Evolutionary conservation across 2,329 filamentous ascomycete genomes (phyloP), one percentile per base, ranked within the genome.

Genomic region (Paecilomyces niveus): DNA sequence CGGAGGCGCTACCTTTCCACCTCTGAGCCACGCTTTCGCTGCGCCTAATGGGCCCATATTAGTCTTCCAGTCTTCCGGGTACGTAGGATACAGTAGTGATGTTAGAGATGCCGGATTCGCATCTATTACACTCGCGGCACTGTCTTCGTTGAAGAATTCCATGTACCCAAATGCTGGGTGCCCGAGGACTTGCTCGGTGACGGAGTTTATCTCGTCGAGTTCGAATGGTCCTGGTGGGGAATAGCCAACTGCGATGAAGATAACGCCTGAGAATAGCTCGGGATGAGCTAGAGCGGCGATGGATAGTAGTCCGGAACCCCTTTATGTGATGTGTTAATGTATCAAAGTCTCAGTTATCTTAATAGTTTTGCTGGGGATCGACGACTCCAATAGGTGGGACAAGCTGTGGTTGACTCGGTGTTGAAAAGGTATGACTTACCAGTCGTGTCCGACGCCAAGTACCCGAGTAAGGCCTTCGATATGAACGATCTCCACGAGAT

Each of bases 401-500:
- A n/a, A n/a, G n/a, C n/a, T n/a, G n/a, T n/a, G n/a, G n/a, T n/a
- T n/a, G n/a, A n/a, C n/a, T n/a, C n/a, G n/a, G n/a, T n/a, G n/a
- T n/a, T n/a, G n/a, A n/a, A n/a, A n/a, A n/a, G n/a, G n/a, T n/a
- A n/a, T n/a, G n/a, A 39, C 24, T 33, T 49, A 59, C 54, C 58
- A 57, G 39, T 71, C 68, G 55, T 70, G 68, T 0, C 59, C 66
- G 2, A 71, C 67, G 2, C 62, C 64, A 55, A 68, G 61, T 4
- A 65, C 63, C n/a, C 52, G 58, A 2, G 32, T 18, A 0, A 70
- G 24, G 1, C 59, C 54, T 54, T 72, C 68, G 29, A 61, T 29
- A 24, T 72, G 63, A 4, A 78, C 58, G 5, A 78, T 62, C 26
- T 72, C 68, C 15, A 67, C 54, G 15, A 78, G 63, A 26, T 78